Evolutionary conservation across 2,329 filamentous ascomycete species (phyloP), one percentile per base, ranked within the genome.

Genomic region (Diplodia seriata): DNA sequence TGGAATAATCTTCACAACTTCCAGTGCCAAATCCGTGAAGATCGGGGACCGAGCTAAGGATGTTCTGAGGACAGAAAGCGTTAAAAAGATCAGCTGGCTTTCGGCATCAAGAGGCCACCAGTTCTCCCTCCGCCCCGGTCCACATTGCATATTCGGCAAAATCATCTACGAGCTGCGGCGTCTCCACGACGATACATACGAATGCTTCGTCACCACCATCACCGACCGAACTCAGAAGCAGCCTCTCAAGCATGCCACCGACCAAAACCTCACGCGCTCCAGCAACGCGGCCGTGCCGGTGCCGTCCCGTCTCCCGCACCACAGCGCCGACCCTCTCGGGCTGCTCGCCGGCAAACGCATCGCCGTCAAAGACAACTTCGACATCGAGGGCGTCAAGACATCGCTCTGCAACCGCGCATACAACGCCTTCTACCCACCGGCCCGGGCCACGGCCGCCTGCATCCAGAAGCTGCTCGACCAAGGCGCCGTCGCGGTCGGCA

Each of bases 361-460:
- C 55, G 69, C 70, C 29, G 68, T 76, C 23, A 75, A 75, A 43
- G 74, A 76, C 61, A 68, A 69, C n/a, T 73, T 74, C 47, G 49
- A 71, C 31, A 54, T 74, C 15, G 23, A 62, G 20, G 73, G 73
- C n/a, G 18, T 73, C 14, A 64, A 65, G 14, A 73, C 68, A 2
- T 70, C 67, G 14, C 36, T 69, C 0, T 69, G 70, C 36, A 72
- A 70, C 68, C 29, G 51, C 36, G 70, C 70, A 4, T 74, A 67
- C 51, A 49, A 62, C 20, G 20, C 65, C 6, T 18, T 68, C 14
- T 68, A 68, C 11, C 53, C 61, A 1, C 12, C 64, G 15, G 66
- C 62, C 7, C 4, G n/a, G 6, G 4, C 29, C 29, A 68, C 54
- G 2, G 68, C 68, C 3, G 8, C 31, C 11, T 43, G 29, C 8